Base-by-base conservation (phyloP, 441 rosid genomes). In the Adansonia madagascariensis region DNA sequence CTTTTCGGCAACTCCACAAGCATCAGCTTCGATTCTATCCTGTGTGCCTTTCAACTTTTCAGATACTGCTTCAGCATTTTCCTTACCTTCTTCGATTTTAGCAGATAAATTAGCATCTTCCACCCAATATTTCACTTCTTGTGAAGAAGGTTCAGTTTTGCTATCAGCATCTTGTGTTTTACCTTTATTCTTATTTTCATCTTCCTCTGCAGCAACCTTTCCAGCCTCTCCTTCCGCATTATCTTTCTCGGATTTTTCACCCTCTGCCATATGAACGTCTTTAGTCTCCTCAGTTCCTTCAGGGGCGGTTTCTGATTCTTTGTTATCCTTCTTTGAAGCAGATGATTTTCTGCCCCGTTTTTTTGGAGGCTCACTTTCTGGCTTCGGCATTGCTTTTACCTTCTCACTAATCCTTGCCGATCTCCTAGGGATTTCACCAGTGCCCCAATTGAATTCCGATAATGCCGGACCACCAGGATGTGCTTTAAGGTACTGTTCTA, bases 371-470 rank as follows among this genome's bases (percentile, higher is more conserved):
- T 85, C 87, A 69, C 60, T 63, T 52, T 84, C 84, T 8, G 80
- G 80, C 1, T 75, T 75, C n/a, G 86, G 85, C 47, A 77, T 65
- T 44, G 73, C 73, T 78, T 85, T 87, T 67, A 74, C 80, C 75
- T 81, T 87, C 81, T 79, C 86, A 41, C 84, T 84, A 52, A 87
- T 87, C 79, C 90, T 77, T 44, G 88, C 80, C 12, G 90, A 87
- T 77, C 90, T 84, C 77, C 90, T 83, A 10, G 87, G 88, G 39
- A 85, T 81, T 79, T 87, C 88, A 1, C 88, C 87, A 24, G 85
- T 82, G 70, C 86, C 82, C 90, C 90, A 87, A 70, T 81, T 84
- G 22, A 87, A 87, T 75, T 84, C 85, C 0, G 80, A 74, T 60
- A 80, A 47, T 12, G 78, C 79, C 9, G 88, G 90, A 65, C 85